Evolutionary conservation across 2,329 filamentous ascomycete genomes (phyloP), one percentile per base, ranked within the genome.

Genomic region (Leptoxyphium fumago): DNA sequence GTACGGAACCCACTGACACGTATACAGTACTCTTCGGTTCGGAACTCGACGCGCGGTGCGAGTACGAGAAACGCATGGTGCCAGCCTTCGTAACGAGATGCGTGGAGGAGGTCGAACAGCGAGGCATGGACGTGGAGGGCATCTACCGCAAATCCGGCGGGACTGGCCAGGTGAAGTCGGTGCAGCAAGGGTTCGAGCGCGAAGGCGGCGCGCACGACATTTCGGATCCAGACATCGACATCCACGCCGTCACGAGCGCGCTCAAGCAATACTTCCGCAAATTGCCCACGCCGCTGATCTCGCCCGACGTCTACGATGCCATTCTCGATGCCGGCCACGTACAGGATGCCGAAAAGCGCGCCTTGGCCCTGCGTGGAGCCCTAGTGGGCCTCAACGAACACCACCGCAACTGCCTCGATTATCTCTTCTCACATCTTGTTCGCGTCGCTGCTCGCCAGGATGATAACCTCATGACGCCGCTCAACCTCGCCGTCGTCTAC

Each of bases 101-200:
- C 64, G 94, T 98, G 52, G 85, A 94, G 60, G 89, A 98, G 65
- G 91, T 98, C 34, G 91, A 98, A 63, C 69, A 91, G 17, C 80
- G 91, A 60, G 91, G 89, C 64, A 94, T 98, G 85, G 88, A 96
- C 56, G 77, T 93, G 53, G 91, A 96, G 66, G 91, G 91, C 49
- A 94, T 98, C 55, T 98, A 98, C 67, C 80, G 91, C 57, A 98
- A 98, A 72, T 94, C 88, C 42, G 91, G 91, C 45, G 91, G 88
- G 52, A 87, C 83, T 55, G 86, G 84, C 8, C 86, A 93, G 61
- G 83, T 94, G 60, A 93, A 94, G 62, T 73, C 77, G 56, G 84
- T 98, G 54, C 85, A 89, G 57, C 84, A 88, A 52, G 87, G 88
- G 10, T 96, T 98, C 60, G 88, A 95, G 62, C 82, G 80, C 61